These are phyloP conservation scores for Chamaecrista fasciculata DNA, from an alignment of 306 rosid species.

Conservation along the genomic window DNA sequence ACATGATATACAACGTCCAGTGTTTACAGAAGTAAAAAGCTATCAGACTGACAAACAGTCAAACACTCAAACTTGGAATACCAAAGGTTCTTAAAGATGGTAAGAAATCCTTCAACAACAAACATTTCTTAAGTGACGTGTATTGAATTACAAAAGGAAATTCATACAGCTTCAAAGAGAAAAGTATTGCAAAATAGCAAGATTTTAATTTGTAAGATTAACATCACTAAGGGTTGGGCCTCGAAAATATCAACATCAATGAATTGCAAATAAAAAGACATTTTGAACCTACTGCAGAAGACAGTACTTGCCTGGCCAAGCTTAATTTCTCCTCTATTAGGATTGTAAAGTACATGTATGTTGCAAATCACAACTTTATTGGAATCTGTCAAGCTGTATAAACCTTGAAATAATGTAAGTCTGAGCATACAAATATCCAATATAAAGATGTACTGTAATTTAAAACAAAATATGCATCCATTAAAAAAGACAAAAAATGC, in stretches of 20 bases:
- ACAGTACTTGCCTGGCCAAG: constrained; percentile 81
- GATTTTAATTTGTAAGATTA: background rate
- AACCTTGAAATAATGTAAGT: constrained; percentile 29
- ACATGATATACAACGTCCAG: constrained; percentile 7
- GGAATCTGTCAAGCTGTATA: constrained; percentile 55
- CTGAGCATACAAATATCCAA: constrained; percentile 19
- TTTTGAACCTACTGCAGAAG: constrained; percentile 13
- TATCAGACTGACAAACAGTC: background rate
- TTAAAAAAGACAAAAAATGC: background rate
- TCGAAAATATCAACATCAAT: background rate
- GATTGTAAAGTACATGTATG: constrained; percentile 89
- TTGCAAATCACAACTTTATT: constrained; percentile 78
- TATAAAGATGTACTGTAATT: background rate
- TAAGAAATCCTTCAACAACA: background rate
- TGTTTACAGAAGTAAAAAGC: background rate
- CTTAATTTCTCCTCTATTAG: constrained; percentile 89
- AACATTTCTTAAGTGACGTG: background rate
- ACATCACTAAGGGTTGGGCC: background rate
- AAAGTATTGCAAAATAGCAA: background rate
- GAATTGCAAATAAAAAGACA: background rate
- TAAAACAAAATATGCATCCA: constrained; percentile 4
- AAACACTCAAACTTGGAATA: constrained; percentile 22
- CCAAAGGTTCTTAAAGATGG: background rate
- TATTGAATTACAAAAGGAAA: background rate
- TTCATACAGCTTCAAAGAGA: background rate